A percentile compares a stretch with the other conserved stretches of the same genome.
Conservation (phyloP, 1,284 basidiomycete genomes). For the Neolentinus lepideus region DNA sequence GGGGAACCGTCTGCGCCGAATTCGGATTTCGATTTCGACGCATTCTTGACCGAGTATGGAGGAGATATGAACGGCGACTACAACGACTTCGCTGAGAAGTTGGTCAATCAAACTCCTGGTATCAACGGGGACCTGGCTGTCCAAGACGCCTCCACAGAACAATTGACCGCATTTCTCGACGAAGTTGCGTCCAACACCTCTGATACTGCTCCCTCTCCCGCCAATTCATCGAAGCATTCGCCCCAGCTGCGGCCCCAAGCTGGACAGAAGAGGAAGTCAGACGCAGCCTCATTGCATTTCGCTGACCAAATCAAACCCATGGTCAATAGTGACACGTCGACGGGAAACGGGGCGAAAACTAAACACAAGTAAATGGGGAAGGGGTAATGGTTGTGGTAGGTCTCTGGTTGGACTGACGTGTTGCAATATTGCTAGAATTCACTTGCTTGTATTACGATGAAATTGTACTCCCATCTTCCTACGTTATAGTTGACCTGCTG, state of each 20-base stretch:
- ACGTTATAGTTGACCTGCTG: background rate
- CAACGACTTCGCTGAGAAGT: conserved; percentile 11
- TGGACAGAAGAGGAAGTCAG: background rate
- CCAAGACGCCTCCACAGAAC: conserved; percentile 25
- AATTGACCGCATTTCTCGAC: conserved; percentile 37
- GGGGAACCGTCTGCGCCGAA: conserved; percentile 7
- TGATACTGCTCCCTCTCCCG: background rate
- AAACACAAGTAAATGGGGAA: background rate
- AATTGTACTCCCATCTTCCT: background rate
- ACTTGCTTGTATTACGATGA: background rate
- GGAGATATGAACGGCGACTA: conserved; percentile 14
- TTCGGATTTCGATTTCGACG: conserved; percentile 40
- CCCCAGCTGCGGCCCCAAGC: background rate
- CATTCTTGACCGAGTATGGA: conserved; percentile 32
- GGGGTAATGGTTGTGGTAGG: background rate
- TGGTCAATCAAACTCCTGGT: conserved; percentile 12
- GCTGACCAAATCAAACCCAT: background rate
- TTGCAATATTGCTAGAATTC: background rate
- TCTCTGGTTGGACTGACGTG: background rate
- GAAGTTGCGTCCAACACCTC: conserved; percentile 23
- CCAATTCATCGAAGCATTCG: background rate
- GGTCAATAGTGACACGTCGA: background rate
- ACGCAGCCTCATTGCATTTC: background rate
- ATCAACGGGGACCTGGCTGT: conserved; percentile 13
- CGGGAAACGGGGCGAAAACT: background rate